Evolutionary conservation across 129 eudicot species (phyloP).

Genomic region (Chrysanthemum makinoi): DNA sequence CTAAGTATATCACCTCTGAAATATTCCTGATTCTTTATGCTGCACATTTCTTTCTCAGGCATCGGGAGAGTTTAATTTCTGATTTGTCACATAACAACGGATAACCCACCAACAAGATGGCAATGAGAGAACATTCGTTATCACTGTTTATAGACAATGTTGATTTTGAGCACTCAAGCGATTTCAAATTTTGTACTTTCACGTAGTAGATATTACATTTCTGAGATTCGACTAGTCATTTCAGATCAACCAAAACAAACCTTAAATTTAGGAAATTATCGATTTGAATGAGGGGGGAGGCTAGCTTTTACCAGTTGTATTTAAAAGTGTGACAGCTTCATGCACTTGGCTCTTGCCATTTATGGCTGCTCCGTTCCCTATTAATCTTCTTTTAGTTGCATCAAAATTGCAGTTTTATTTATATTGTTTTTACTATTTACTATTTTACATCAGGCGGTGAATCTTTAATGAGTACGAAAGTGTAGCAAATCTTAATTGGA

Average conservation of each 20-base stretch:
- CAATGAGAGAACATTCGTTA: not conserved
- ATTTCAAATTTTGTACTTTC: slow-evolving; percentile 6
- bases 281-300: not conserved
- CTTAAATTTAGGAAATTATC: slow-evolving; percentile 2
- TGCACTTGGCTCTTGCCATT: not conserved
- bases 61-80: slow-evolving; percentile 16
- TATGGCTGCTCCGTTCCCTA: not conserved
- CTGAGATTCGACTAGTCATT: not conserved
- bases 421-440: too few relatives aligned
- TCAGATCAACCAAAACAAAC: not conserved
- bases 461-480: too few relatives aligned
- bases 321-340: not conserved
- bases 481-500: too few relatives aligned
- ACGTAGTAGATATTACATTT: slow-evolving; percentile 6
- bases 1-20: not conserved
- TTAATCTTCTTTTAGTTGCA: not conserved
- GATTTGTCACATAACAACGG: not conserved
- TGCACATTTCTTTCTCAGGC: slow-evolving; percentile 6
- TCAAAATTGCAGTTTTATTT: too few relatives aligned
- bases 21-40: not conserved
- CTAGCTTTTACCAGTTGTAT: not conserved
- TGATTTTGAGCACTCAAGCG: not conserved
- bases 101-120: not conserved
- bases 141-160: not conserved
- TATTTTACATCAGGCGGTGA: too few relatives aligned